phyloP scores from a whole-genome alignment of 2,329 filamentous ascomycete species.

The Macrophomina tecta region DNA sequence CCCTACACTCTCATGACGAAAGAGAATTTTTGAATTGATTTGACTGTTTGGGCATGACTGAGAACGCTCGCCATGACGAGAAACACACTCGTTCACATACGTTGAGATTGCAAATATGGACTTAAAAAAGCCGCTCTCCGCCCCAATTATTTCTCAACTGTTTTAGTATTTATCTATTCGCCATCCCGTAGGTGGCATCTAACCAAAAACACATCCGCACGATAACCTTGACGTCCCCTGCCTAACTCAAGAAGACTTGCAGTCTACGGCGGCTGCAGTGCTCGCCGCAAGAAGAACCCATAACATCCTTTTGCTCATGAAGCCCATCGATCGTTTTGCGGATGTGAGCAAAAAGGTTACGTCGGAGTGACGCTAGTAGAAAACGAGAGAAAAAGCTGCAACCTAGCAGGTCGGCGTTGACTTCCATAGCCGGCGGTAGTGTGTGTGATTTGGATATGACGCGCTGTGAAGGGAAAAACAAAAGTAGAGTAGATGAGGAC shows the following conservation, averaged over 20 bases:
- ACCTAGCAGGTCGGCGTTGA: background rate
- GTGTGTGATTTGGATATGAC: background rate
- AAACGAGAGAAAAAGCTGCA: background rate
- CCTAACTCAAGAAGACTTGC: background rate
- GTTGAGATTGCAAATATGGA: too few relatives aligned
- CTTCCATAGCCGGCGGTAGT: background rate
- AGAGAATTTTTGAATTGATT: background rate
- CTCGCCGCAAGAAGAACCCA: background rate
- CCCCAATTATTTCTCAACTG: background rate
- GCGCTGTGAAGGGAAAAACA: background rate
- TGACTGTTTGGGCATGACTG: background rate
- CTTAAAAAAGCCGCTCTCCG: background rate
- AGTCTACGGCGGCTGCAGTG: background rate
- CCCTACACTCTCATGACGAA: background rate
- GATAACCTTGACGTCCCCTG: background rate
- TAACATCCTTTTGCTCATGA: background rate
- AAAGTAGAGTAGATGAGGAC: background rate
- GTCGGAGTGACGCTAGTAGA: background rate
- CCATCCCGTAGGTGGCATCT: background rate
- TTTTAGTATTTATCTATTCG: background rate
- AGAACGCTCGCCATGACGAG: background rate
- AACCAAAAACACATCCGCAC: background rate
- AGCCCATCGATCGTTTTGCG: conserved; percentile 3
- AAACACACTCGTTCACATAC: background rate
- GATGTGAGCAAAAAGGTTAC: background rate